phyloP scores from a whole-genome alignment of 768 basidiomycete species.

The Steccherinum ochraceum region DNA sequence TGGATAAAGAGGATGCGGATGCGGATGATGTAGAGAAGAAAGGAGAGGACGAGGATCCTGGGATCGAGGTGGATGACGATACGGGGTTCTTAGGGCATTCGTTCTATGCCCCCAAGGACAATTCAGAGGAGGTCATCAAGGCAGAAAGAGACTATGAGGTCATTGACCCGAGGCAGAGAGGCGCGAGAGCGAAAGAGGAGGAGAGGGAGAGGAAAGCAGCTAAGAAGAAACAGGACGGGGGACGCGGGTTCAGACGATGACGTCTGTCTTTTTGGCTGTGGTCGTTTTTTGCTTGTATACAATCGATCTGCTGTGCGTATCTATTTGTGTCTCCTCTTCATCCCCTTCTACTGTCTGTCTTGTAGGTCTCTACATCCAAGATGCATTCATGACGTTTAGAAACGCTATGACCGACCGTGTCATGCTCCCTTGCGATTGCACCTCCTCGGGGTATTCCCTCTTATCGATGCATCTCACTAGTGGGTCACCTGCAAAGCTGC shows the following conservation, averaged over 20 bases:
- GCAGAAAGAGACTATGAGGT: conserved; percentile 86
- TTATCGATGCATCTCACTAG: too few relatives aligned
- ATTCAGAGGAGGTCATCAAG: conserved; percentile 66
- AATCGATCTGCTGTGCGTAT: not conserved
- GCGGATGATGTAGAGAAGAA: conserved; percentile 17
- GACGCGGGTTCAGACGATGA: conserved; percentile 22
- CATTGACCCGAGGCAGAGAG: conserved; percentile 73
- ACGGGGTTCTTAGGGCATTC: conserved; percentile 67
- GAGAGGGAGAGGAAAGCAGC: conserved; percentile 58
- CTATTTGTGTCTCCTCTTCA: not conserved
- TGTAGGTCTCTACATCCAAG: too few relatives aligned
- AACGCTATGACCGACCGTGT: too few relatives aligned
- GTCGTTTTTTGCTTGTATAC: not conserved
- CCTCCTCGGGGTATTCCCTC: too few relatives aligned
- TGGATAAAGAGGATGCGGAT: conserved; percentile 9
- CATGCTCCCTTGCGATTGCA: too few relatives aligned
- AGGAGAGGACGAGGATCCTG: conserved; percentile 35
- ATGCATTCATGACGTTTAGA: too few relatives aligned
- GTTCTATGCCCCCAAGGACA: conserved; percentile 73
- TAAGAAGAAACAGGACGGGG: conserved; percentile 17
- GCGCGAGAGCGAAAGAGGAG: conserved; percentile 72
- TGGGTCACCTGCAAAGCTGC: too few relatives aligned
- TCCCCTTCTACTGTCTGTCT: not conserved
- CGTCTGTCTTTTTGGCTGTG: not conserved
- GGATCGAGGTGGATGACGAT: conserved; percentile 76